Conservation (phyloP, 371 early-diverging fungal species). For the Enterospora canceri region DNA sequence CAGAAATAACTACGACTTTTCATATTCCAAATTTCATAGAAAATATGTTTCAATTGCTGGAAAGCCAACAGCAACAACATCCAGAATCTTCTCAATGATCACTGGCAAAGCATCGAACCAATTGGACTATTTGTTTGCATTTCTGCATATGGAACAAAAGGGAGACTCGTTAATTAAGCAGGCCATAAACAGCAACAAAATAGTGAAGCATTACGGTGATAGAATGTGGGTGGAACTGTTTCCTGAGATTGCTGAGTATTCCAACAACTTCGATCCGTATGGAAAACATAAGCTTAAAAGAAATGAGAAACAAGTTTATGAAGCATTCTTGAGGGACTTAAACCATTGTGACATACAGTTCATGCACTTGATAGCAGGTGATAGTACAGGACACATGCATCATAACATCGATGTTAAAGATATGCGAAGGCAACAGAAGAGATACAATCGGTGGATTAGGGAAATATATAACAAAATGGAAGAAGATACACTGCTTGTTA, state of each 20-base stretch:
- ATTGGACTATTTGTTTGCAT: slow-evolving; percentile 38
- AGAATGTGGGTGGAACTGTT: slow-evolving; percentile 50
- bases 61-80: slow-evolving; percentile 52
- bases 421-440: slow-evolving; percentile 66
- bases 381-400: slow-evolving; percentile 50
- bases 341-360: slow-evolving; percentile 17
- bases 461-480: slow-evolving; percentile 63
- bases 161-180: slow-evolving; percentile 41
- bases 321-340: slow-evolving; percentile 22
- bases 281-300: slow-evolving; percentile 7
- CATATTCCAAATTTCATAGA: background rate
- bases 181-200: slow-evolving; percentile 10
- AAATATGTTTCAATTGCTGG: slow-evolving; percentile 42
- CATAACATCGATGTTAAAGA: slow-evolving; percentile 60
- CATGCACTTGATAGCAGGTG: slow-evolving; percentile 36
- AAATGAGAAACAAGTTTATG: slow-evolving; percentile 38
- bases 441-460: slow-evolving; percentile 68
- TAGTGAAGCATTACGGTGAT: slow-evolving; percentile 53
- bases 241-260: slow-evolving; percentile 23
- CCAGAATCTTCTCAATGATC: slow-evolving; percentile 38
- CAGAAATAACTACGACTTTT: slow-evolving; percentile 8
- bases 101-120: slow-evolving; percentile 52
- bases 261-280: slow-evolving; percentile 18
- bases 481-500: slow-evolving; percentile 69
- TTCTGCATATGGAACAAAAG: slow-evolving; percentile 14